Percentiles rank a stretch among this genome's conserved stretches.
phyloP scores from a whole-genome alignment of 2,329 filamentous ascomycete genomes.

The Bipolaris cookei region DNA sequence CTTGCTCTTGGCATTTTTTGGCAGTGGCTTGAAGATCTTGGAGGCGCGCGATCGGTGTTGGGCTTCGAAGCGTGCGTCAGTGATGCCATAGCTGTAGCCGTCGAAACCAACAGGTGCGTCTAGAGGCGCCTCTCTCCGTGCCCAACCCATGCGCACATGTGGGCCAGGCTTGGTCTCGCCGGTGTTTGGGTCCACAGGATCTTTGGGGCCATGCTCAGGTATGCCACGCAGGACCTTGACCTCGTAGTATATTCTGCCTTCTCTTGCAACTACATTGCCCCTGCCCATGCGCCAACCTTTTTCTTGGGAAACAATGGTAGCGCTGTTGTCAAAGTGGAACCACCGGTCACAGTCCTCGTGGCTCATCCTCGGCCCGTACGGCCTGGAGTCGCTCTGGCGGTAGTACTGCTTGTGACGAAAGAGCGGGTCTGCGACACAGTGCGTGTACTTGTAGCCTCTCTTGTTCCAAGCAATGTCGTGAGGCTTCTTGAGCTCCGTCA shows the following conservation, averaged over 20 bases:
- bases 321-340: slow-evolving; percentile 78
- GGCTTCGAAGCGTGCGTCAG: slow-evolving; percentile 88
- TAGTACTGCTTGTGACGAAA: slow-evolving; percentile 90
- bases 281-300: slow-evolving; percentile 92
- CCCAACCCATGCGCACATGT: slow-evolving; percentile 83
- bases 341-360: slow-evolving; percentile 90
- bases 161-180: slow-evolving; percentile 59
- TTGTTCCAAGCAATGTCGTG: slow-evolving; percentile 67
- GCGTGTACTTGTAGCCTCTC: slow-evolving; percentile 82
- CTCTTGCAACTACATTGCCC: slow-evolving; percentile 86
- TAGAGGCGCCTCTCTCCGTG: slow-evolving; percentile 77
- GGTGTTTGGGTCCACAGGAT: slow-evolving; percentile 42
- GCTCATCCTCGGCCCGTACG: slow-evolving; percentile 83
- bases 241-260: slow-evolving; percentile 94
- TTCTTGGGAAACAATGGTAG: slow-evolving; percentile 80
- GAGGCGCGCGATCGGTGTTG: slow-evolving; percentile 94
- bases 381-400: slow-evolving; percentile 83
- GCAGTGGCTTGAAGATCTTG: slow-evolving; percentile 68
- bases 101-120: slow-evolving; percentile 87
- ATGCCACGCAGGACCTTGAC: slow-evolving; percentile 85
- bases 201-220: slow-evolving; percentile 54
- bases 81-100: slow-evolving; percentile 91
- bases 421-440: slow-evolving; percentile 85
- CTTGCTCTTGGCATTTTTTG: slow-evolving; percentile 49
- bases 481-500: slow-evolving; percentile 55